Evolutionary conservation across 1,139 yeast species (phyloP), one percentile per base, ranked within the genome.

Genomic region (Geotrichum macrosporum): DNA sequence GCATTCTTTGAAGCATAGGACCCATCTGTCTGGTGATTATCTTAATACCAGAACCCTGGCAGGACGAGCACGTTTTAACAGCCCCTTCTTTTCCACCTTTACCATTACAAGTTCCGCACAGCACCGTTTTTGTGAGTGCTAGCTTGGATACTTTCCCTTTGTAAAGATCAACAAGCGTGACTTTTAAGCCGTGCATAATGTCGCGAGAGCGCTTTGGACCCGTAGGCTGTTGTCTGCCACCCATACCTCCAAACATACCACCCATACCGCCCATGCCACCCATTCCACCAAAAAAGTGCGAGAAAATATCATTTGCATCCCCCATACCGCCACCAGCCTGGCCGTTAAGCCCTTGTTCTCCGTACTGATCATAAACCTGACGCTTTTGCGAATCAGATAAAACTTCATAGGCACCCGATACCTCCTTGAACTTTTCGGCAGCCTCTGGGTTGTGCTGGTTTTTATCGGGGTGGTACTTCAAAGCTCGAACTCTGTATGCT

Each of bases 21-120:
- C 99, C 99, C 96, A 92, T 89, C 71, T 92, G 97, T 74, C 96
- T 85, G 50, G 96, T 87, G 59, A 89, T 84, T 59, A 92, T 84
- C 70, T 81, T 86, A 69, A 84, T 74, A 78, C 99, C 99, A 62
- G 78, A 77, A 70, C 99, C 99, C 58, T 73, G 70, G 81, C 99
- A 92, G 41, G 80, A 69, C 49, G 81, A 58, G 81, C 99, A 92
- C 62, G 81, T 80, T 74, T 84, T 84, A 58, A 89, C 94, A 53
- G 87, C 76, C 52, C 94, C 95, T 58, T 81, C 87, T 66, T 87
- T 87, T 71, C 98, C 98, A 67, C 99, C 99, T 63, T 81, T 81
- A 61, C 98, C 99, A 49, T 86, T 84, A 75, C 99, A 92, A 41
- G 77, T 64, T 63, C 78, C 77, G 79, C 99, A 92, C 60, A 88